phyloP scores from a whole-genome alignment of 805 yeast genomes.

The Lipomyces spencermartinsiae region DNA sequence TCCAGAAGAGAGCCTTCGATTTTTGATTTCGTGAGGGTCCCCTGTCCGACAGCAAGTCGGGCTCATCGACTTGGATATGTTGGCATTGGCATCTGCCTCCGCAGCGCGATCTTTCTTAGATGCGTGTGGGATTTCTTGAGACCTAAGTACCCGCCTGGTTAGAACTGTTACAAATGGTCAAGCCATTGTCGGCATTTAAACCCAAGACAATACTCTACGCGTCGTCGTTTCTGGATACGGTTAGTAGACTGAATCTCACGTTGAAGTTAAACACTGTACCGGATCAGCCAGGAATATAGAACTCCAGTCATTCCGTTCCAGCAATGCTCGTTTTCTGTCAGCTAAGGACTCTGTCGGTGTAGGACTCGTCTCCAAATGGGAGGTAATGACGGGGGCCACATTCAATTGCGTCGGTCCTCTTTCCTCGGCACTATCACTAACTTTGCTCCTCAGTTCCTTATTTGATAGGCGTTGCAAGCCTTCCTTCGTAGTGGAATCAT shows the following conservation, averaged over 20 bases:
- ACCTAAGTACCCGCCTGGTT: background rate
- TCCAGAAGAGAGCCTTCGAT: background rate
- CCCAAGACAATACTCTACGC: constrained; percentile 6
- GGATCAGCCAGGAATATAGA: constrained; percentile 10
- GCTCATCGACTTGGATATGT: background rate
- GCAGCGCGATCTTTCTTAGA: background rate
- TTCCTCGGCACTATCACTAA: background rate
- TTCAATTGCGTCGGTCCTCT: background rate
- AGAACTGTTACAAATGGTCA: background rate
- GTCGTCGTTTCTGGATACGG: background rate
- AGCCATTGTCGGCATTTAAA: background rate
- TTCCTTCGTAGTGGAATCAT: background rate
- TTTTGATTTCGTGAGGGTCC: background rate
- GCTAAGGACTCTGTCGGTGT: background rate
- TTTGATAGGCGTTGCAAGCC: background rate
- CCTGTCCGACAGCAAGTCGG: background rate
- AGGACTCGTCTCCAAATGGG: background rate
- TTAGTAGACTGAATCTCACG: background rate
- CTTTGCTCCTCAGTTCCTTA: background rate
- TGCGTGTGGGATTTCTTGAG: background rate
- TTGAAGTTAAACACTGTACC: background rate
- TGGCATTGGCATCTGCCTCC: background rate
- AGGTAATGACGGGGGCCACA: background rate
- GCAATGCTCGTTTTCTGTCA: constrained; percentile 16
- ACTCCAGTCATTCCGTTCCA: constrained; percentile 20